Evolutionary conservation across 2,329 filamentous ascomycete genomes (phyloP).

Genomic region (Diaporthe destruens): DNA sequence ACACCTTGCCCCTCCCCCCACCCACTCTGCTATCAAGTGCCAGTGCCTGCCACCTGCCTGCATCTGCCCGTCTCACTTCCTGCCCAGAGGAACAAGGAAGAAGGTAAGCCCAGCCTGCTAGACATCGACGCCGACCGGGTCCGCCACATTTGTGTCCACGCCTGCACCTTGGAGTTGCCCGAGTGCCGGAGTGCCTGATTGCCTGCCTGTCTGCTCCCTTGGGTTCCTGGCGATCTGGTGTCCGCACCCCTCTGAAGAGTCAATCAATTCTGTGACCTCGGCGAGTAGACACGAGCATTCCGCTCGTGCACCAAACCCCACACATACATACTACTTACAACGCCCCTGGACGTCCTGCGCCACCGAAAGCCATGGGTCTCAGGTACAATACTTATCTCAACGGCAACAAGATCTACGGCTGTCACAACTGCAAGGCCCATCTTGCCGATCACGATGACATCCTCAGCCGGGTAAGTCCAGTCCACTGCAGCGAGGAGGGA

Average conservation of each 20-base stretch:
- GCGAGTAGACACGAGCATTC: constrained; percentile 10
- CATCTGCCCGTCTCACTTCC: neutral
- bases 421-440: constrained; percentile 95
- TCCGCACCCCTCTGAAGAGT: neutral
- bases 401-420: constrained; percentile 89
- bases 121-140: constrained; percentile 10
- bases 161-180: neutral
- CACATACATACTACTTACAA: neutral
- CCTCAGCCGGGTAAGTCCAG: constrained; percentile 83
- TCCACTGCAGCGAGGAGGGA: constrained; percentile 39
- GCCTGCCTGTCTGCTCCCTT: neutral
- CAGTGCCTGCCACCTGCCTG: neutral
- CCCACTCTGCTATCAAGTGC: neutral
- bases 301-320: constrained; percentile 1
- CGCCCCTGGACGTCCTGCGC: constrained; percentile 4
- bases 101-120: constrained; percentile 28
- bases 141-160: neutral
- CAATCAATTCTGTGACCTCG: constrained; percentile 13
- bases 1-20: neutral
- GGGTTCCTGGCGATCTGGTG: constrained; percentile 11
- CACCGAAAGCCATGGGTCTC: constrained; percentile 76
- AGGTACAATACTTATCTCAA: constrained; percentile 92
- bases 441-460: constrained; percentile 96
- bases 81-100: neutral
- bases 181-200: neutral